phyloP scores from a whole-genome alignment of 2,329 filamentous ascomycete species.

The Aspergillus proliferans region DNA sequence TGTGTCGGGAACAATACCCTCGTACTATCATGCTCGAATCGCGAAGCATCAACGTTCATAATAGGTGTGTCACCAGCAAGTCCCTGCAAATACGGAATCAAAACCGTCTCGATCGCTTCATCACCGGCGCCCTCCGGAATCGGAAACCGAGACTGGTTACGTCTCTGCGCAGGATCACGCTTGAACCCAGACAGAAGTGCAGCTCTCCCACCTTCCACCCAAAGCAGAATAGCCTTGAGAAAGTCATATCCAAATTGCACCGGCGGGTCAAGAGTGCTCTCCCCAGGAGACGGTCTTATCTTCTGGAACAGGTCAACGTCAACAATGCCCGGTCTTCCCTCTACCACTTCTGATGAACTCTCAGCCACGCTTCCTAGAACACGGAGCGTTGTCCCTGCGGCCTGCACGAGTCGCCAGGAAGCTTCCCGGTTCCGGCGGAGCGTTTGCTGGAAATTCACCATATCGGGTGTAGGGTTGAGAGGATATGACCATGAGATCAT shows the following conservation, averaged over 20 bases:
- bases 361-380: slow-evolving; percentile 50
- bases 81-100: slow-evolving; percentile 56
- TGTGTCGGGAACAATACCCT: slow-evolving; percentile 49
- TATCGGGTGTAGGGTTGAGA: slow-evolving; percentile 47
- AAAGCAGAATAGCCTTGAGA: slow-evolving; percentile 56
- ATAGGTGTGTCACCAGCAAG: slow-evolving; percentile 48
- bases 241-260: slow-evolving; percentile 60
- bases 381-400: slow-evolving; percentile 52
- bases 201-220: slow-evolving; percentile 54
- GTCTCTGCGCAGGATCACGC: slow-evolving; percentile 34
- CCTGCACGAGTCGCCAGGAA: slow-evolving; percentile 57
- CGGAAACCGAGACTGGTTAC: slow-evolving; percentile 44
- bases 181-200: slow-evolving; percentile 54
- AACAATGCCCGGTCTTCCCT: slow-evolving; percentile 12
- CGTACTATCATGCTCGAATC: slow-evolving; percentile 52
- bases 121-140: slow-evolving; percentile 46
- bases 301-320: slow-evolving; percentile 43
- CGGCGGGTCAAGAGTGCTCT: slow-evolving; percentile 35
- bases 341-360: slow-evolving; percentile 34
- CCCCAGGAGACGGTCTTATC: slow-evolving; percentile 42
- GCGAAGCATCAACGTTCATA: slow-evolving; percentile 52
- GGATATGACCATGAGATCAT: slow-evolving; percentile 55
- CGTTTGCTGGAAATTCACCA: slow-evolving; percentile 50
- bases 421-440: slow-evolving; percentile 52
- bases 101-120: slow-evolving; percentile 49